Evolutionary conservation across 257 asterid genomes (phyloP).

Genomic region (Nicotiana otophora): DNA sequence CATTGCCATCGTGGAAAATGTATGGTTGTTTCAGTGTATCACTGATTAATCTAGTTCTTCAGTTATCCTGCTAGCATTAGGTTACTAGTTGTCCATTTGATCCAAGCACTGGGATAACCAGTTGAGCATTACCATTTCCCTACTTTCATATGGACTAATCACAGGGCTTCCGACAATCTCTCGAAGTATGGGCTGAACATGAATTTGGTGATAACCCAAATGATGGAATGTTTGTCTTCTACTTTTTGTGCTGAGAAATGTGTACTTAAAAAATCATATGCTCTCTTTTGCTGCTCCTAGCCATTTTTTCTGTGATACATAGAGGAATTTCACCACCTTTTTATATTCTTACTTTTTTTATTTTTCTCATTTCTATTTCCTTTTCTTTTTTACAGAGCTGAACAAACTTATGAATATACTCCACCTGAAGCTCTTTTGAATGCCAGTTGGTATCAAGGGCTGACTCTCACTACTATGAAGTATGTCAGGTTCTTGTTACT

Average conservation of each 20-base stretch:
- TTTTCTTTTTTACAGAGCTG: constrained; percentile 45
- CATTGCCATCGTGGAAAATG: background rate
- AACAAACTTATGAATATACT: constrained; percentile 85
- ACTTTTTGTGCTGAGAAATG: background rate
- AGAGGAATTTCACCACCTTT: background rate
- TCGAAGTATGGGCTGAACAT: background rate
- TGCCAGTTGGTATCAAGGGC: constrained; percentile 77
- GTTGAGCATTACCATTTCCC: background rate
- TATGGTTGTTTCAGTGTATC: background rate
- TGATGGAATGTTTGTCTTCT: background rate
- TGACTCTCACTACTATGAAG: constrained; percentile 60
- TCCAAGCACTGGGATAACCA: background rate
- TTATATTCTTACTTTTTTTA: background rate
- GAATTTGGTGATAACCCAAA: background rate
- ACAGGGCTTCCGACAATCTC: background rate
- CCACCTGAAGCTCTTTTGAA: constrained; percentile 96
- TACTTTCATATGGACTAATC: background rate
- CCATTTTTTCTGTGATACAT: background rate
- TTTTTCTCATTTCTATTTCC: background rate
- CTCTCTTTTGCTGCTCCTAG: background rate
- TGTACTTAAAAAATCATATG: background rate
- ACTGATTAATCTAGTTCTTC: background rate
- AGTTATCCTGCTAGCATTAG: background rate
- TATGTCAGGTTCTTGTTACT: constrained; percentile 32
- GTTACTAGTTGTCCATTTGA: background rate